phyloP scores from a whole-genome alignment of 2,329 filamentous ascomycete genomes.

The Ascosphaera acerosa region DNA sequence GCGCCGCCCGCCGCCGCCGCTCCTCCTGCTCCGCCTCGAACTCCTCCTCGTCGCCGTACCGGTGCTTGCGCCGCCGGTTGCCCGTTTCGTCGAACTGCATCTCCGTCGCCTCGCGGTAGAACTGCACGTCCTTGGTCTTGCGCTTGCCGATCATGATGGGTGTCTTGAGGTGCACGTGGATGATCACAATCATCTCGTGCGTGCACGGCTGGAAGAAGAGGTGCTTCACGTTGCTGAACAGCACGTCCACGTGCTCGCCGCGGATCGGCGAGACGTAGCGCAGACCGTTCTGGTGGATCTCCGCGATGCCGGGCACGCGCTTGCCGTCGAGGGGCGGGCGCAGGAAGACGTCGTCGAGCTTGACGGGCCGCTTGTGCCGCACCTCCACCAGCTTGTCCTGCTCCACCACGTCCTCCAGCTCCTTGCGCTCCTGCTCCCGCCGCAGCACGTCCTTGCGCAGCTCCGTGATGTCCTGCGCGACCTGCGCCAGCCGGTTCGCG shows the following conservation, averaged over 20 bases:
- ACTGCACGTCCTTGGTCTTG: constrained; percentile 97
- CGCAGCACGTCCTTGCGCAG: constrained; percentile 83
- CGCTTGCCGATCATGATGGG: constrained; percentile 97
- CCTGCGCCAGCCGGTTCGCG: constrained; percentile 66
- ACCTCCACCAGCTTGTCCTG: constrained; percentile 94
- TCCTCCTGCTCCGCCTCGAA: constrained; percentile 98
- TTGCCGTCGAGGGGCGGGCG: constrained; percentile 91
- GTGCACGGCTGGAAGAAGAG: constrained; percentile 96
- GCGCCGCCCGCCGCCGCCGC: constrained; percentile 62
- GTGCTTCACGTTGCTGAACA: constrained; percentile 97
- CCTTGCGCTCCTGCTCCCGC: constrained; percentile 95
- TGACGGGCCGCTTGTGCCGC: constrained; percentile 67
- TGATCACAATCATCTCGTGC: constrained; percentile 90
- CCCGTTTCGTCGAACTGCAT: constrained; percentile 98
- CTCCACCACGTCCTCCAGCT: constrained; percentile 96
- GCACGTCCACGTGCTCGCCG: constrained; percentile 66
- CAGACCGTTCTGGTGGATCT: constrained; percentile 97
- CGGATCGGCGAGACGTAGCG: constrained; percentile 68
- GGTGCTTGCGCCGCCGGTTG: constrained; percentile 90
- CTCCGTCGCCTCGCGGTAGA: constrained; percentile 91
- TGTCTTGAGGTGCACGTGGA: constrained; percentile 92
- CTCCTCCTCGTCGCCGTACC: constrained; percentile 93
- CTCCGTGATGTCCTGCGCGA: constrained; percentile 80
- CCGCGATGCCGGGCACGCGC: constrained; percentile 80
- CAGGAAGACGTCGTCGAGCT: constrained; percentile 85